Base-by-base conservation (phyloP, 108 stramenopile species). In the Skeletonema menzelii region DNA sequence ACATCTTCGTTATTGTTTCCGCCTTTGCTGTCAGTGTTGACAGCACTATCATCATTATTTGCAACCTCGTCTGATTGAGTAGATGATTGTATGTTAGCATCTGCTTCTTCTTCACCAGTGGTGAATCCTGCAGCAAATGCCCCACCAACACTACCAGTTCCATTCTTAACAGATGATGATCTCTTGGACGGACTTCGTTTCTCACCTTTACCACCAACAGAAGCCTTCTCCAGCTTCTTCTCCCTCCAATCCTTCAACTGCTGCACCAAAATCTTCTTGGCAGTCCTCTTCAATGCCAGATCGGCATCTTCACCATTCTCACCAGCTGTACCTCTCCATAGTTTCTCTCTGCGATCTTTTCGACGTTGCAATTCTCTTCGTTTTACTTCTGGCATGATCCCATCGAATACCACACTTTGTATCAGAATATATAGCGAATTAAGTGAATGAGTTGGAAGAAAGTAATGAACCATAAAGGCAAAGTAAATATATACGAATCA, bases 301-400 rank as follows among this genome's bases (percentile, higher is more conserved):
- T 68, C 59, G n/a, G 73, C 74, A 5, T 53, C 40, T 26, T 69
- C 81, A 10, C 72, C 78, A 20, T 60, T 60, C 31, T 57, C 73
- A 30, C 75, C 65, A 63, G 47, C 65, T 58, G 47, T 75, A 26
- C 56, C 64, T 67, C 64, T 80, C 87, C 76, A 75, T 57, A 80
- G 30, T 61, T 76, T 79, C 59, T 97, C 94, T 27, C 92, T 76
- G 40, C 85, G 75, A 37, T 84, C 63, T 44, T 82, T 69, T 31
- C 99, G 72, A 11, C 73, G 70, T 17, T 68, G 67, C 11, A 98
- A 55, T 37, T 95, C 95, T 49, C 92, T 72, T 35, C 72, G 67
- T 72, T 99, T 99, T 24, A 99, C 86, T 38, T 85, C 91, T 11
- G 99, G 99, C 58, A 93, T 94, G 2, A 76, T 60, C 13, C 80